Evolutionary conservation across 768 basidiomycete genomes (phyloP).

Genomic region (Hemileccinum rubropunctum): DNA sequence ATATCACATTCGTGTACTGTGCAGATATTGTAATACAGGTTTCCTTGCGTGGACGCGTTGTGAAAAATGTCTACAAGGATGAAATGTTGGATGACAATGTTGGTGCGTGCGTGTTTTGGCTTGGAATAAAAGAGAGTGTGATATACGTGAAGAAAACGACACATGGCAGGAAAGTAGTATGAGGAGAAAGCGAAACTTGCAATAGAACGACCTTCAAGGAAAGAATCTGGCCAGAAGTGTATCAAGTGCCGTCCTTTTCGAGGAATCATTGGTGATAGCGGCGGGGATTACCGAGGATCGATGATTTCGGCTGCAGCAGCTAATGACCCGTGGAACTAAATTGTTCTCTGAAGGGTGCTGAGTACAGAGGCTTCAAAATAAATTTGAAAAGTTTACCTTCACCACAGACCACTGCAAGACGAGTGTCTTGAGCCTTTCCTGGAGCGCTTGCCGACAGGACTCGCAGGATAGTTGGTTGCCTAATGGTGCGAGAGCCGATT

Average conservation of each 20-base stretch:
- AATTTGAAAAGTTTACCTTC: constrained; percentile 47
- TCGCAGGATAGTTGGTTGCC: constrained; percentile 68
- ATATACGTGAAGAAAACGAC: constrained; percentile 2
- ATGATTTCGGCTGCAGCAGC: neutral
- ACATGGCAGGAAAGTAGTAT: neutral
- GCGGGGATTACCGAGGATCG: constrained; percentile 4
- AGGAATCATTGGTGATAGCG: no score
- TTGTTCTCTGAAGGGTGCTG: constrained; percentile 46
- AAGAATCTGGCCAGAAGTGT: neutral
- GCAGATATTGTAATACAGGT: constrained; percentile 8
- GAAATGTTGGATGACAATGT: neutral
- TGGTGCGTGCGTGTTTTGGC: constrained; percentile 2
- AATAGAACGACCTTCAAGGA: neutral
- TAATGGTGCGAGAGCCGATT: constrained; percentile 67
- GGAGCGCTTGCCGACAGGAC: constrained; percentile 59
- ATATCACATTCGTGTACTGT: constrained; percentile 12
- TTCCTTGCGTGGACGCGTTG: constrained; percentile 4
- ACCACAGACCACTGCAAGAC: constrained; percentile 77
- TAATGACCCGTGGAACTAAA: constrained; percentile 32
- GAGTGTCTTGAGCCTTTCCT: constrained; percentile 65
- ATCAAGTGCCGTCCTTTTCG: neutral
- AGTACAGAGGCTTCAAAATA: constrained; percentile 1
- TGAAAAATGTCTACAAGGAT: neutral
- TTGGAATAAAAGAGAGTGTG: neutral
- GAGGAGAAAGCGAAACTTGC: neutral